These are phyloP conservation scores for Ananas comosus DNA, from an alignment of 176 grass and related monocot species.

Conservation along the genomic window DNA sequence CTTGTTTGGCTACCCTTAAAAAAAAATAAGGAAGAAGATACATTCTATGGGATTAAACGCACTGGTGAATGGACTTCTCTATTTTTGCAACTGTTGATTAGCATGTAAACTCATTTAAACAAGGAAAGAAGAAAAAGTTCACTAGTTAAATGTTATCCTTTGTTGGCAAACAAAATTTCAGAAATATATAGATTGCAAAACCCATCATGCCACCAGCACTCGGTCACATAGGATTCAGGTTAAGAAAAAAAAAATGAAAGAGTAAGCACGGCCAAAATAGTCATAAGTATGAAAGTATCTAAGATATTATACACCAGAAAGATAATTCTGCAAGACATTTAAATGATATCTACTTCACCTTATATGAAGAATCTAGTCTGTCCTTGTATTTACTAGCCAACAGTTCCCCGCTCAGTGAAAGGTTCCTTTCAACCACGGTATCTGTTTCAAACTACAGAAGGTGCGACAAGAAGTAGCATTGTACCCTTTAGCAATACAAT, in stretches of 20 bases:
- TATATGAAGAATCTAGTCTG: slow-evolving; percentile 59
- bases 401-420: slow-evolving; percentile 53
- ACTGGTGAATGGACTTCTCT: too few species aligned
- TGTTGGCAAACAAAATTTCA: too few species aligned
- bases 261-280: neutral
- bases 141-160: too few species aligned
- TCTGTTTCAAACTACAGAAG: slow-evolving; percentile 73
- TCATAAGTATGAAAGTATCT: neutral
- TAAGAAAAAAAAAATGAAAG: too few species aligned
- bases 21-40: too few species aligned
- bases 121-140: too few species aligned
- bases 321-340: neutral
- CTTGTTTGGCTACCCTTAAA: too few species aligned
- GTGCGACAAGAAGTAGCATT: slow-evolving; percentile 24
- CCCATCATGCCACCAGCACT: too few species aligned
- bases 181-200: too few species aligned
- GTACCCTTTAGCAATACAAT: slow-evolving; percentile 15
- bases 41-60: too few species aligned
- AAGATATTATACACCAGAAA: slow-evolving; percentile 5
- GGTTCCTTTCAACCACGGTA: slow-evolving; percentile 43
- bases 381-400: slow-evolving; percentile 83
- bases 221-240: neutral
- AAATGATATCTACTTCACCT: slow-evolving; percentile 38
- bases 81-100: too few species aligned
- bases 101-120: too few species aligned